Percentiles rank a stretch among this genome's conserved stretches.
Conservation (phyloP, 768 basidiomycete genomes). For the Auricularia auricula-judae region DNA sequence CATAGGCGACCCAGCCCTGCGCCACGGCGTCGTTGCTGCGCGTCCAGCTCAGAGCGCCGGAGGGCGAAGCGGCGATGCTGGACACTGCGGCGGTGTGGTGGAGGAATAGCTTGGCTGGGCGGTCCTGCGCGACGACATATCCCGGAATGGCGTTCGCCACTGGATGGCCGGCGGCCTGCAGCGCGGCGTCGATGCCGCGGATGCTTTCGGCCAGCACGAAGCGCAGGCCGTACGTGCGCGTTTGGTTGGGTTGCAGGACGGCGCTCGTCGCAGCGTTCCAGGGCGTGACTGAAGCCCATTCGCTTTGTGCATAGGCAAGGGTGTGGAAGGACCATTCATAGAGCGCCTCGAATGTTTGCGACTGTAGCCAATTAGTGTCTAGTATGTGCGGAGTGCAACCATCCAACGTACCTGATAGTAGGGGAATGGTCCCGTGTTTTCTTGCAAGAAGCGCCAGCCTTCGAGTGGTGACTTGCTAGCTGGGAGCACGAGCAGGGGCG, state of each 20-base stretch:
- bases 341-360: conserved; percentile 47
- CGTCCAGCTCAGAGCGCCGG: conserved; percentile 35
- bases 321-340: conserved; percentile 55
- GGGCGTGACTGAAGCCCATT: conserved; percentile 39
- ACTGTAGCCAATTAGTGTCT: conserved; percentile 19
- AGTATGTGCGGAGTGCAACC: neutral
- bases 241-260: conserved; percentile 35
- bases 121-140: conserved; percentile 39
- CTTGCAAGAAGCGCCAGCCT: conserved; percentile 47
- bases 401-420: conserved; percentile 21
- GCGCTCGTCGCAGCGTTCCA: conserved; percentile 44
- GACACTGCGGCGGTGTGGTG: conserved; percentile 30
- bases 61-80: conserved; percentile 33
- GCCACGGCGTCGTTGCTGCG: conserved; percentile 32
- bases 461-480: conserved; percentile 37
- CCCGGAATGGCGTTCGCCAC: conserved; percentile 44
- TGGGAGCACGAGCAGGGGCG: conserved; percentile 38
- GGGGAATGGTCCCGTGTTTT: conserved; percentile 32
- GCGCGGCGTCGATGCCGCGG: conserved; percentile 34
- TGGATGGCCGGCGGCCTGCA: conserved; percentile 31
- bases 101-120: conserved; percentile 40
- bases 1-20: conserved; percentile 35
- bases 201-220: conserved; percentile 42
- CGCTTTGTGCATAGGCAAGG: conserved; percentile 42
- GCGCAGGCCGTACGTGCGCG: conserved; percentile 41